Evolutionary conservation across 164 flowering plant genomes (phyloP), one percentile per base, ranked within the genome.

Genomic region (Vitis rupestris): DNA sequence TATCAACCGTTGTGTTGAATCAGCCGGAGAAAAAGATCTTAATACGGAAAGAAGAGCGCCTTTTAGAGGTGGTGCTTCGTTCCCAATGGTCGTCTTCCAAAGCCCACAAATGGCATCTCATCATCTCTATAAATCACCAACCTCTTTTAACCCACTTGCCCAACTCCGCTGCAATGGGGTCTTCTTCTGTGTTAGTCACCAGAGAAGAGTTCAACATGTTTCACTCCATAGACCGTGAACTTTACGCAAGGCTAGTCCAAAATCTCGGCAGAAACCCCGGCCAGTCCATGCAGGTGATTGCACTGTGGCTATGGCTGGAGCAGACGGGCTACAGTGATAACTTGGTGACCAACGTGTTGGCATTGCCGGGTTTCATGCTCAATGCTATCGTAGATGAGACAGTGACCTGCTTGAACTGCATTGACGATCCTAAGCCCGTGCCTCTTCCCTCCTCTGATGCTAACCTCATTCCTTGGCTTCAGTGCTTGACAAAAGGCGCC

Each of bases 291-390:
- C 78, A 69, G 5, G 82, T 86, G 10, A 80, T 88, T 75, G 89
- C 80, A 0, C 61, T 88, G 1, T 78, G 78, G 83, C 63, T 90
- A 0, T 90, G 88, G 88, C 75, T 90, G 0, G 94, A 88, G 72
- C 59, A 72, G 1, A 57, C 23, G 3, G 55, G 50, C 8, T 14
- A 56, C 2, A 68, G 58, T 30, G 49, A 19, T 2, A 44, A 65
- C 59, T 23, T 83, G 29, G 71, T 83, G 6, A 2, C 55, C 6
- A 59, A 62, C 9, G 12, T 82, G 14, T n/a, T 73, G 48, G 4
- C 60, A 0, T 50, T 76, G 17, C 78, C 85, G 1, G 73, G 74
- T 12, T 0, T 47, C 3, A 9, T 79, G 1, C 3, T 85, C 51
- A 65, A 73, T 13, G 59, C 55, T 0, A 2, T 84, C 0, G 82